Evolutionary conservation across 2,329 filamentous ascomycete species (phyloP).

Genomic region (Colletotrichum liriopes): DNA sequence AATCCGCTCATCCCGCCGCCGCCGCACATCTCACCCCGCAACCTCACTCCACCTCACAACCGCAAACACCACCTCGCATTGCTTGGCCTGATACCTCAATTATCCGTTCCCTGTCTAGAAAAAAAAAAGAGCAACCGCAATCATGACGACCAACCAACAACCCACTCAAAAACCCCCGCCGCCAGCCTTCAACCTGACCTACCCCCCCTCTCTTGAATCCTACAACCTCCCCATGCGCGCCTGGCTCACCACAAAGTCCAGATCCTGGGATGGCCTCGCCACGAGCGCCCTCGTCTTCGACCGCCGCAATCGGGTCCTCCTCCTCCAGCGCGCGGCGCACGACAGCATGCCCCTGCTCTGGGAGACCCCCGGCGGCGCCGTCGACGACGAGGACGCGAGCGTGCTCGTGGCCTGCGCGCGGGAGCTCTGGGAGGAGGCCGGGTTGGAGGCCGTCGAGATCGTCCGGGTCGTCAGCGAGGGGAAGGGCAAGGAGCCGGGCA

Average conservation of each 20-base stretch:
- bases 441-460: conserved; percentile 52
- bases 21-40: background rate
- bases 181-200: conserved; percentile 41
- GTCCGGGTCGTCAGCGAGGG: conserved; percentile 48
- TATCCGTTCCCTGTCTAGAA: background rate
- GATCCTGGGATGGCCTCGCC: conserved; percentile 49
- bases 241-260: conserved; percentile 42
- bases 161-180: background rate
- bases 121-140: background rate
- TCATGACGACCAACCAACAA: background rate
- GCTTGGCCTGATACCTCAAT: background rate
- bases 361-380: conserved; percentile 66
- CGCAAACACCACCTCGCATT: background rate
- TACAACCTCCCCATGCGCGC: conserved; percentile 42
- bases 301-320: conserved; percentile 54
- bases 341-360: conserved; percentile 63
- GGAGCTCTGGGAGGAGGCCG: conserved; percentile 65
- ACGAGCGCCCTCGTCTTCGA: conserved; percentile 56
- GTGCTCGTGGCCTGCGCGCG: conserved; percentile 62
- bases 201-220: conserved; percentile 41
- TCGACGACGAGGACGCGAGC: conserved; percentile 58
- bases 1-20: background rate
- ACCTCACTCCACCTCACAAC: background rate
- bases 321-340: conserved; percentile 62
- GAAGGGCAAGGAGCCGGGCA: conserved; percentile 43